These are phyloP conservation scores for Trichocomaceae sp. DNA, from an alignment of 2,329 filamentous ascomycete genomes.

Conservation along the genomic window DNA sequence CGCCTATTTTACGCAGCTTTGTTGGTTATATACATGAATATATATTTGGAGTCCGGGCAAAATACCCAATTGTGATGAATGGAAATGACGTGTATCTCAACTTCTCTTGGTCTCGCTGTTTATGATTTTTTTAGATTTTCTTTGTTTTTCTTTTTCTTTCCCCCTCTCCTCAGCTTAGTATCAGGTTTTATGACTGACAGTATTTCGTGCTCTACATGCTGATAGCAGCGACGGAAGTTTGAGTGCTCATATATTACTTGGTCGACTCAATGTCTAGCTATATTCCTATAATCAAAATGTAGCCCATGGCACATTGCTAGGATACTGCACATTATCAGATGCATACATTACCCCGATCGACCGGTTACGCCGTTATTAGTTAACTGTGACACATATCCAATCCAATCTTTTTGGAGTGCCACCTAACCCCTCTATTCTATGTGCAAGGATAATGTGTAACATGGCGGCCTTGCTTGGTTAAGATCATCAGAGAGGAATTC, in stretches of 20 bases:
- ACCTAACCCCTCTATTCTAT: not conserved
- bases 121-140: not conserved
- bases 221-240: too few relatives aligned
- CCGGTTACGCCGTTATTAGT: not conserved
- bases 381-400: not conserved
- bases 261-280: not conserved
- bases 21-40: not conserved
- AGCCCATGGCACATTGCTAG: not conserved
- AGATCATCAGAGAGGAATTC: not conserved
- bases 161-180: not conserved
- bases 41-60: constrained; percentile 6
- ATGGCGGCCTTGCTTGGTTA: not conserved
- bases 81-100: constrained; percentile 5
- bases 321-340: not conserved
- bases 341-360: not conserved
- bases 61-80: constrained; percentile 7
- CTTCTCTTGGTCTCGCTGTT: too few relatives aligned
- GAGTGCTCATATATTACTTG: not conserved
- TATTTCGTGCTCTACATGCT: not conserved
- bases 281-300: not conserved
- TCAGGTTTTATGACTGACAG: not conserved
- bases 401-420: not conserved
- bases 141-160: not conserved
- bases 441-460: not conserved
- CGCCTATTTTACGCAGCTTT: not conserved